Base-by-base conservation (phyloP, 2,329 filamentous ascomycete species). In the Cercospora zeae-maydis region DNA sequence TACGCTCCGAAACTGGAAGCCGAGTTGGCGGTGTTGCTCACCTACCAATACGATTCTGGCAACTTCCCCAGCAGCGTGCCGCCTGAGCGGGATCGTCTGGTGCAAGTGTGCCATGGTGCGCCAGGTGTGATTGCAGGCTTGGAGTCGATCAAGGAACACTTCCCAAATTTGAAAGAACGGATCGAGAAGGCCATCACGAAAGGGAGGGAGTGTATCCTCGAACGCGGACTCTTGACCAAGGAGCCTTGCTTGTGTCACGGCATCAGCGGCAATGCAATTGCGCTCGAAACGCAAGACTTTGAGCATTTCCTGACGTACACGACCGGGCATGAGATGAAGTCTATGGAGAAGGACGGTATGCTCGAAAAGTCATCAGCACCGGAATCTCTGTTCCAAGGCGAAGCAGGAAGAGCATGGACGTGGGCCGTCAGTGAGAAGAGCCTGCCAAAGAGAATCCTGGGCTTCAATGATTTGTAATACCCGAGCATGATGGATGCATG, bases 21-120 rank as follows among this genome's bases (percentile, higher is more conserved):
- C 3, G 79, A 83, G 19, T 72, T 91, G 4, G 78, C 79, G 1
- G 78, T 79, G 9, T 71, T 91, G 10, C 77, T 91, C 2, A 81
- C 81, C 36, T 78, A 84, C 65, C 88, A 91, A 71, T 80, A 79
- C 58, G 77, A 82, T 3, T 83, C 82, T 63, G 87, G 87, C 3
- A 89, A 89, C 71, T 90, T 87, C 77, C 85, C 85, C 0, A 82
- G 82, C 6, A 83, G 80, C 52, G 78, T 83, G 9, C 80, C 80
- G 64, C 73, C 79, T 57, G 77, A 82, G 30, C 79, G 77, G 52
- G 77, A 80, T 64, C 75, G 79, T 45, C 76, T 86, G 6, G 82
- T 89, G 6, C 86, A 89, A 70, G 86, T 88, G 74, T 90, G 86
- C 70, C 87, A 89, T 69, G 88, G 88, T 2, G 85, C 85, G 0